Base-by-base conservation (phyloP, 1,284 basidiomycete species). In the Porphyrellus sp. region DNA sequence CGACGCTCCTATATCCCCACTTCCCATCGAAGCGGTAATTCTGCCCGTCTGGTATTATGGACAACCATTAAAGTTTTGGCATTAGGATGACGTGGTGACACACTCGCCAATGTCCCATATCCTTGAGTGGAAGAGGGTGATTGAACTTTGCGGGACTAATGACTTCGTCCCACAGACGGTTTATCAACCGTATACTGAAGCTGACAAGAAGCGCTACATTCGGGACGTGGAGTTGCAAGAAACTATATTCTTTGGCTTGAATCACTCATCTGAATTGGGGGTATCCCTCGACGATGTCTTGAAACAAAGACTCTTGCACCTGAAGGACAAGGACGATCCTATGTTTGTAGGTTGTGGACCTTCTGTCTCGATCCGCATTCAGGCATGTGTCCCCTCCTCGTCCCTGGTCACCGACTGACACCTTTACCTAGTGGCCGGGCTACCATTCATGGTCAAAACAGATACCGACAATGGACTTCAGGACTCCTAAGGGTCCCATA, bases 381-480 rank as follows among this genome's bases (percentile, higher is more conserved):
- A 85, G 74, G 86, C 83, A 61, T 54, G 72, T 59, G 45, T 20
- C 3, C 11, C 21, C 18, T 8, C 35, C 39, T 48, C 48, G 21
- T 53, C 16, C 47, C 16, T 24, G 21, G 50, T 43, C 38, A 12
- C 24, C 51, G 40, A 41, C 37, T 56, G 38, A 59, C 46, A 20
- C 5, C 1, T 23, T 37, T 30, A 7, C 38, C 4, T 15, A 89
- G 86, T 89, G 87, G 86, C 85, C 85, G 7, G 85, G 86, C 0
- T 89, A 88, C 59, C 72, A 79, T n/a, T 74, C 79, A 37, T 89
- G 85, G 85, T 85, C 82, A 52, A 77, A 82, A 50, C 87, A 89
- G 63, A 89, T 89, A 54, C 87, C 86, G 8, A 89, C 86, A 0
- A 80, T 81, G 65, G 85, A 89, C 67, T 89, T 88, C 65, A 77